Conservation (phyloP, 1,284 basidiomycete genomes). For the Wallemia ichthyophaga region DNA sequence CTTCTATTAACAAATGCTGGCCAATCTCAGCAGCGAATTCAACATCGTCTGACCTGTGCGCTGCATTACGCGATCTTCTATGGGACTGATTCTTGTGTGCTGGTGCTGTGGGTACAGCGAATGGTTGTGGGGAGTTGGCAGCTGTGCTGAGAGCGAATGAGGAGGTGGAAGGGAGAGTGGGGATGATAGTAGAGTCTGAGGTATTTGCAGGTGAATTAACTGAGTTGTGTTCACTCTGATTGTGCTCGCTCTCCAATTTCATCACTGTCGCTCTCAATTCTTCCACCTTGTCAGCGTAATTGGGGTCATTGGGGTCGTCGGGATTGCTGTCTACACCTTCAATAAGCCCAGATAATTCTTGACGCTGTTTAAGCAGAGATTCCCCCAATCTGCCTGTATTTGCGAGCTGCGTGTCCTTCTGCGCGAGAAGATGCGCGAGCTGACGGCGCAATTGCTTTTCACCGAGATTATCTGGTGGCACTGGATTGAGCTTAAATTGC, state of each 20-base stretch:
- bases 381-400: background rate
- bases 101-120: background rate
- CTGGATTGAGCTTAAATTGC: background rate
- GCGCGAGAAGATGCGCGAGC: background rate
- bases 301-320: too few species aligned
- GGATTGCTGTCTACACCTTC: background rate
- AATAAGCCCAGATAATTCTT: background rate
- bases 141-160: background rate
- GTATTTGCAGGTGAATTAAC: background rate
- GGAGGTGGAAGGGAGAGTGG: background rate
- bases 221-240: too few species aligned
- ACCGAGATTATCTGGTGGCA: background rate
- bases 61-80: slow-evolving; percentile 11
- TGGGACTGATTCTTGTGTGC: background rate
- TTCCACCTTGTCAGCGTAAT: background rate
- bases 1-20: slow-evolving; percentile 59
- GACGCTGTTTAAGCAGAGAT: background rate
- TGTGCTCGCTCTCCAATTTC: background rate
- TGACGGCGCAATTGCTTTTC: background rate
- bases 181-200: background rate
- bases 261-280: background rate
- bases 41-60: slow-evolving; percentile 19
- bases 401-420: background rate
- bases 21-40: slow-evolving; percentile 93
- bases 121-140: background rate